Conservation (phyloP, 164 flowering plant species). For the Stephania cephalantha region DNA sequence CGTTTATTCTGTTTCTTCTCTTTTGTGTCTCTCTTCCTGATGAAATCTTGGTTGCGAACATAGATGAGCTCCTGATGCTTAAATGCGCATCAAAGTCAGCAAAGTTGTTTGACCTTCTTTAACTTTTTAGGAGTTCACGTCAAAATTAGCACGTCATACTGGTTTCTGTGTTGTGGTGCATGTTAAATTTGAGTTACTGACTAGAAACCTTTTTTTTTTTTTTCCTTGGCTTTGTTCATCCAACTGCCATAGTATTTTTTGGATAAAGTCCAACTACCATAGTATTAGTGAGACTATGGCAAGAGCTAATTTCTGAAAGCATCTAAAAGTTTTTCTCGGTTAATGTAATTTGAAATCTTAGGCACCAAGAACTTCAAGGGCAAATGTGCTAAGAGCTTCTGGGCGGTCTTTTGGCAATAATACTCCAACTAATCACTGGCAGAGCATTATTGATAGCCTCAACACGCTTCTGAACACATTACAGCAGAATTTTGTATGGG, state of each 20-base stretch:
- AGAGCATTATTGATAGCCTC: conserved; percentile 76
- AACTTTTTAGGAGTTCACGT: background rate
- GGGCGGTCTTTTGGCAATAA: conserved; percentile 78
- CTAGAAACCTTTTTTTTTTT: too few species aligned
- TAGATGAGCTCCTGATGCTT: background rate
- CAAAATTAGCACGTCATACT: background rate
- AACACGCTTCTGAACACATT: conserved; percentile 52
- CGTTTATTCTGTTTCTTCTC: too few species aligned
- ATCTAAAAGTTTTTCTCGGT: background rate
- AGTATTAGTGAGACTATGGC: too few species aligned
- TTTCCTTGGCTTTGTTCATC: too few species aligned
- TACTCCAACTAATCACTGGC: conserved; percentile 72
- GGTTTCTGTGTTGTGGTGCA: background rate
- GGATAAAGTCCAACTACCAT: too few species aligned
- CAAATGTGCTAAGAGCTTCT: conserved; percentile 54
- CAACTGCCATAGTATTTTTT: too few species aligned
- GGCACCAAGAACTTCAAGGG: conserved; percentile 93
- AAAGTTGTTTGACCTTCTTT: background rate
- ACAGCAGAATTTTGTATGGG: conserved; percentile 76
- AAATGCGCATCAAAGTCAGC: background rate
- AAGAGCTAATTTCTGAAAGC: background rate
- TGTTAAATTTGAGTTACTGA: background rate
- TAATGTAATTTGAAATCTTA: conserved; percentile 17
- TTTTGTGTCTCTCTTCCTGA: background rate
- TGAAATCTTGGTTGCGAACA: background rate